These are phyloP conservation scores for Yamadazyma nakazawae DNA, from an alignment of 805 yeast genomes.

Conservation along the genomic window DNA sequence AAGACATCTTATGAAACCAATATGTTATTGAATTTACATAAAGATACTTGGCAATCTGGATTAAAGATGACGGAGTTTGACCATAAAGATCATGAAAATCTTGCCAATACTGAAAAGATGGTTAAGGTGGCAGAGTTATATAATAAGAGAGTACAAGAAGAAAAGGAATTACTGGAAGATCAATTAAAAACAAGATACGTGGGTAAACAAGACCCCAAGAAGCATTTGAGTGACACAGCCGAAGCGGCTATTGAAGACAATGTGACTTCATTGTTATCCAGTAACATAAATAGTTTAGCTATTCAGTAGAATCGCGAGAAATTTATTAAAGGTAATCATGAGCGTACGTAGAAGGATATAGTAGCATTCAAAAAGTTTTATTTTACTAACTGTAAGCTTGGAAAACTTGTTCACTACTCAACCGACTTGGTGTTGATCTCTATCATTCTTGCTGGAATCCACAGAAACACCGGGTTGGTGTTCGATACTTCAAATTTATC, in stretches of 20 bases:
- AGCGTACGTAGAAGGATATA: neutral
- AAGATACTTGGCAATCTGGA: conserved; percentile 94
- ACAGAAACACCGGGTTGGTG: conserved; percentile 75
- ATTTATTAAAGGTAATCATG: neutral
- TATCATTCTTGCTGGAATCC: conserved; percentile 80
- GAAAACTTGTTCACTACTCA: conserved; percentile 66
- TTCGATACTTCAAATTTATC: conserved; percentile 50
- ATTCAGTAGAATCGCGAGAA: conserved; percentile 49
- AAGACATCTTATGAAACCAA: conserved; percentile 90
- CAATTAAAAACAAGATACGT: conserved; percentile 93
- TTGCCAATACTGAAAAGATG: conserved; percentile 70
- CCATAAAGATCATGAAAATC: conserved; percentile 71
- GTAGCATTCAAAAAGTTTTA: neutral
- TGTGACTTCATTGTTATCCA: conserved; percentile 79
- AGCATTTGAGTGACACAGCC: conserved; percentile 88
- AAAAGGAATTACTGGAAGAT: conserved; percentile 80
- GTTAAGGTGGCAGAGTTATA: conserved; percentile 88
- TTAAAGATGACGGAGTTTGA: conserved; percentile 73
- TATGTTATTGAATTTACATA: conserved; percentile 91
- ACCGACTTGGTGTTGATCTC: conserved; percentile 77
- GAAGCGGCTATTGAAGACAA: conserved; percentile 85
- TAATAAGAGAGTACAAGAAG: conserved; percentile 88
- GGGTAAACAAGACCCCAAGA: conserved; percentile 98
- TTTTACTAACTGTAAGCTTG: conserved; percentile 41
- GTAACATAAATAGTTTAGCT: conserved; percentile 87